Evolutionary conservation across 768 basidiomycete genomes (phyloP).

Genomic region (Cyclocybe aegerita): DNA sequence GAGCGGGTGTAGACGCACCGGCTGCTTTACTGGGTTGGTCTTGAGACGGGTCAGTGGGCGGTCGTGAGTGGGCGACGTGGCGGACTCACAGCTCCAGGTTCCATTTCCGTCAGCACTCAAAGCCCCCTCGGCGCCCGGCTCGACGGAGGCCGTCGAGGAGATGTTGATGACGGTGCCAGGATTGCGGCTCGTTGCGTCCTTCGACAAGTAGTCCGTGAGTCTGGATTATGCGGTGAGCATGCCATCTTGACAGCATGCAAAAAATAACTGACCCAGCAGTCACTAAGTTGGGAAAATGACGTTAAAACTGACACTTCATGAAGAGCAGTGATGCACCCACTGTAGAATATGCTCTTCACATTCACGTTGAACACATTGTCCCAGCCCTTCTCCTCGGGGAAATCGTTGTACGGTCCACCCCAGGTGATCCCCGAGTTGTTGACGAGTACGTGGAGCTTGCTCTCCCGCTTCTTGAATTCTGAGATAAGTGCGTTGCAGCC

Average conservation of each 20-base stretch:
- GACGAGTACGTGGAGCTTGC: conserved; percentile 76
- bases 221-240: conserved; percentile 18
- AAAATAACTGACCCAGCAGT: conserved; percentile 43
- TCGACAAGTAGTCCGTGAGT: conserved; percentile 62
- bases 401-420: conserved; percentile 68
- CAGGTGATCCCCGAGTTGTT: conserved; percentile 84
- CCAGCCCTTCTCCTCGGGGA: conserved; percentile 85
- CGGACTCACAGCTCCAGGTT: conserved; percentile 74
- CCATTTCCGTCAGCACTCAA: conserved; percentile 59
- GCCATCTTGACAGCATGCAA: neutral
- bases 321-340: conserved; percentile 37
- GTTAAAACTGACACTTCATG: neutral
- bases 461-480: conserved; percentile 68
- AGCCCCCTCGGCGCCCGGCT: conserved; percentile 46
- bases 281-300: conserved; percentile 31
- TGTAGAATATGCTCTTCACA: conserved; percentile 83
- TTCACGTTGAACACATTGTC: conserved; percentile 81
- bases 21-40: conserved; percentile 87
- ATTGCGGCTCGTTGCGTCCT: conserved; percentile 59
- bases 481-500: conserved; percentile 74
- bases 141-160: conserved; percentile 66
- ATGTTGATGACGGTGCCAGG: conserved; percentile 83
- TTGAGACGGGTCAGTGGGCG: conserved; percentile 22
- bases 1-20: conserved; percentile 30
- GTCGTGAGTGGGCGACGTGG: neutral